Evolutionary conservation across 2,329 filamentous ascomycete genomes (phyloP), one percentile per base, ranked within the genome.

Genomic region (Aspergillus intermedius): DNA sequence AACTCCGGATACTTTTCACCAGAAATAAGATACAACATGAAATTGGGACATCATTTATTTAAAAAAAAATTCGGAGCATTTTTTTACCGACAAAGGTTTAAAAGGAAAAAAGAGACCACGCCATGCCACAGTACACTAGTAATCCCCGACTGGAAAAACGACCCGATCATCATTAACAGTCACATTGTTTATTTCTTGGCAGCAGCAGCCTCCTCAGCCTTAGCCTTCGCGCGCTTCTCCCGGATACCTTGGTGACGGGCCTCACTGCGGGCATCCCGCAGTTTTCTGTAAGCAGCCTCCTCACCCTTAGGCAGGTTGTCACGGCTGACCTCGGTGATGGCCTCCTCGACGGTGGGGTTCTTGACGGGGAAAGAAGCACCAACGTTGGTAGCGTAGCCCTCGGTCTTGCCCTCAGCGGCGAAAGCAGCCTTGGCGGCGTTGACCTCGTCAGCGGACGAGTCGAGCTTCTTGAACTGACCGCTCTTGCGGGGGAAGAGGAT

Each of bases 401-500:
- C 73, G 62, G 75, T 70, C 72, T 78, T 77, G 60, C 63, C 66
- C 55, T 68, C 66, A 59, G 74, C 61, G 42, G 64, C 63, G 55
- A 68, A 68, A 62, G 77, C 75, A 70, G 77, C 80, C 69, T 80
- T 75, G 72, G 82, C 82, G 66, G 84, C 75, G 72, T 83, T 86
- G 77, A 93, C 84, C 55, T 87, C 84, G 69, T 91, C 87, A 72
- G 88, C 88, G 74, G 86, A 80, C 59, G 85, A 86, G 77, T 95
- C 89, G 74, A 88, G 88, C 74, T 87, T 86, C 88, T 95, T 96
- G 78, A 86, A 83, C 78, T 93, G 84, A 78, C 91, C 91, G 73
- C 83, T 83, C 78, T 88, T 90, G 82, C 90, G 89, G 73, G 93
- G 93, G 83, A 98, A 96, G 73, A 98, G 83, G 74, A 98, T 95